Evolutionary conservation across 805 yeast genomes (phyloP).

Genomic region (Teunomyces stri): DNA sequence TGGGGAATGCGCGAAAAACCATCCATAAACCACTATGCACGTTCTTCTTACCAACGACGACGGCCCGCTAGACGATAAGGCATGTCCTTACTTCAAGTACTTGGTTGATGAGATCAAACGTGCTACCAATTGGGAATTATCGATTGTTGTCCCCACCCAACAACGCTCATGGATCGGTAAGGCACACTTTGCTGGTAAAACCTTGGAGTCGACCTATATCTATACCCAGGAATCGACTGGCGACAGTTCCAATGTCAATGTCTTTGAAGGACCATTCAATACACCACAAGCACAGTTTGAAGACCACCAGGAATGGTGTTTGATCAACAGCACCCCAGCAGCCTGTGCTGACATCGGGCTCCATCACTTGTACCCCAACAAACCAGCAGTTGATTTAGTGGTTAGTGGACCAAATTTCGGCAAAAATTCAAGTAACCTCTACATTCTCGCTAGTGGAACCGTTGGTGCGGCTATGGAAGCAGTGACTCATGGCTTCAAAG

Average conservation of each 20-base stretch:
- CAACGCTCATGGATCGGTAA: slow-evolving; percentile 95
- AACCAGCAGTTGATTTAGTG: slow-evolving; percentile 78
- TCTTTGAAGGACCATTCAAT: slow-evolving; percentile 67
- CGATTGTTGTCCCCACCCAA: slow-evolving; percentile 83
- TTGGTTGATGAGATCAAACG: slow-evolving; percentile 66
- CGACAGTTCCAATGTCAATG: slow-evolving; percentile 42
- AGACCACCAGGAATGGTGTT: slow-evolving; percentile 71
- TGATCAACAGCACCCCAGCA: slow-evolving; percentile 94
- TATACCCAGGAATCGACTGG: slow-evolving; percentile 49
- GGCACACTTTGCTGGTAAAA: slow-evolving; percentile 86
- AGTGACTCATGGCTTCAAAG: slow-evolving; percentile 62
- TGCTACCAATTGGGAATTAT: slow-evolving; percentile 78
- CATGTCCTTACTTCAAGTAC: slow-evolving; percentile 83
- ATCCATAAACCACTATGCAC: slow-evolving; percentile 34
- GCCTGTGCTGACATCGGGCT: slow-evolving; percentile 90
- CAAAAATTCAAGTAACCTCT: slow-evolving; percentile 84
- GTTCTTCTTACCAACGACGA: slow-evolving; percentile 84
- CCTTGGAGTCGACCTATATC: slow-evolving; percentile 59
- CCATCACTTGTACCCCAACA: slow-evolving; percentile 56
- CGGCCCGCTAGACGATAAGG: slow-evolving; percentile 80
- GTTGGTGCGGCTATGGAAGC: slow-evolving; percentile 98
- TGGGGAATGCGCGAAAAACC: not conserved
- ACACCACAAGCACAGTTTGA: slow-evolving; percentile 43
- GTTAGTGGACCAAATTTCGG: slow-evolving; percentile 96
- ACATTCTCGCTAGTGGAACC: slow-evolving; percentile 89